phyloP scores from a whole-genome alignment of 179 eudicot species.

The Camellia oleifera region DNA sequence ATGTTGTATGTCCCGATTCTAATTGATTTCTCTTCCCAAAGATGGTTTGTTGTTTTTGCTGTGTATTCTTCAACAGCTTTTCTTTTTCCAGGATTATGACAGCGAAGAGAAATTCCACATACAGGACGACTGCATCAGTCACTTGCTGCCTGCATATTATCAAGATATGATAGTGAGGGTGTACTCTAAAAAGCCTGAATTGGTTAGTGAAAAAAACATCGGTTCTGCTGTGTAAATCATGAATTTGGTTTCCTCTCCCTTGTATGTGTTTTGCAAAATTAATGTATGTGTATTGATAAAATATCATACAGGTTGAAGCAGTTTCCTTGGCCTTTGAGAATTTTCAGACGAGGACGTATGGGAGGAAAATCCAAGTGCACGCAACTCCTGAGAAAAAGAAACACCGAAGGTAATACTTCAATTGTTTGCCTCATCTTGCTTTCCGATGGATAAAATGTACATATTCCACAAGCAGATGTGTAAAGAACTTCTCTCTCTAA shows the following conservation, averaged over 20 bases:
- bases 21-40: not conserved
- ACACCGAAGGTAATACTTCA: slow-evolving; percentile 23
- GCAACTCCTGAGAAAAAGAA: slow-evolving; percentile 71
- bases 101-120: slow-evolving; percentile 47
- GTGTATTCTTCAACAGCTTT: not conserved
- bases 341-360: slow-evolving; percentile 45
- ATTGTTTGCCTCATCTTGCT: not conserved
- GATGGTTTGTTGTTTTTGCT: not conserved
- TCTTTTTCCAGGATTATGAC: slow-evolving; percentile 54
- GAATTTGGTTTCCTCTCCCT: not conserved
- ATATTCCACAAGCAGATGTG: not conserved
- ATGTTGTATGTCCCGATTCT: not conserved
- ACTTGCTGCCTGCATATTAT: slow-evolving; percentile 55
- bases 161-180: slow-evolving; percentile 74
- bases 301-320: slow-evolving; percentile 45
- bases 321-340: slow-evolving; percentile 73
- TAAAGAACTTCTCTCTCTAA: slow-evolving; percentile 8
- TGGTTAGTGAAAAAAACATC: slow-evolving; percentile 32
- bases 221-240: not conserved
- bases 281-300: not conserved
- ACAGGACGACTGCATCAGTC: slow-evolving; percentile 49
- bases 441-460: slow-evolving; percentile 10
- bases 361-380: slow-evolving; percentile 65
- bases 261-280: not conserved
- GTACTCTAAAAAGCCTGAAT: slow-evolving; percentile 65